Conservation (phyloP, 2,329 filamentous ascomycete species). For the Sarocladium brachiariae region DNA sequence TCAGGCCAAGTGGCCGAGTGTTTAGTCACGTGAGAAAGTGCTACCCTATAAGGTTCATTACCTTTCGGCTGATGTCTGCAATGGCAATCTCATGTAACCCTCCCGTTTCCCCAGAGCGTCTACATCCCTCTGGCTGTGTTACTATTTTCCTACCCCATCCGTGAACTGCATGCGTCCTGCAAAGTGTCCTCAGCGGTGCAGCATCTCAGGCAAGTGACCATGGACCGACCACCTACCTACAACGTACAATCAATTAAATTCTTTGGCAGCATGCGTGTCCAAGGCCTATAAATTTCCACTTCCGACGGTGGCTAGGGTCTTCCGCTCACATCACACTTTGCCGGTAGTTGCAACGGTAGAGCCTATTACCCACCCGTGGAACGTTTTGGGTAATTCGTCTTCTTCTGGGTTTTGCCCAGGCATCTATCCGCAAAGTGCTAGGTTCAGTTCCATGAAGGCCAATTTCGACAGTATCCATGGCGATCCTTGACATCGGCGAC, state of each 20-base stretch:
- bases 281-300: neutral
- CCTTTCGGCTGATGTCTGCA: too few species aligned
- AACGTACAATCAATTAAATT: neutral
- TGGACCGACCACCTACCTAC: too few species aligned
- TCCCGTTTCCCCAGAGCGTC: too few species aligned
- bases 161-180: too few species aligned
- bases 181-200: too few species aligned
- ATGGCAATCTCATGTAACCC: too few species aligned
- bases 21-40: too few species aligned
- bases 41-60: too few species aligned
- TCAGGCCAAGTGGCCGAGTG: too few species aligned
- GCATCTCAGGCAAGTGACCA: too few species aligned
- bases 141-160: too few species aligned
- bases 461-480: neutral
- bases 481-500: neutral
- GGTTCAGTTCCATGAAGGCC: neutral
- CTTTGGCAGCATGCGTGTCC: neutral
- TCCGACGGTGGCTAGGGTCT: neutral
- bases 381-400: conserved; percentile 6
- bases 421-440: neutral
- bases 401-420: neutral
- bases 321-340: conserved; percentile 1
- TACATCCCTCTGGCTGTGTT: too few species aligned
- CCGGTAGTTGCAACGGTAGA: conserved; percentile 6
- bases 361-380: neutral